These are phyloP conservation scores for Penicillium diatomitis DNA, from an alignment of 495 filamentous ascomycete species.

Conservation along the genomic window DNA sequence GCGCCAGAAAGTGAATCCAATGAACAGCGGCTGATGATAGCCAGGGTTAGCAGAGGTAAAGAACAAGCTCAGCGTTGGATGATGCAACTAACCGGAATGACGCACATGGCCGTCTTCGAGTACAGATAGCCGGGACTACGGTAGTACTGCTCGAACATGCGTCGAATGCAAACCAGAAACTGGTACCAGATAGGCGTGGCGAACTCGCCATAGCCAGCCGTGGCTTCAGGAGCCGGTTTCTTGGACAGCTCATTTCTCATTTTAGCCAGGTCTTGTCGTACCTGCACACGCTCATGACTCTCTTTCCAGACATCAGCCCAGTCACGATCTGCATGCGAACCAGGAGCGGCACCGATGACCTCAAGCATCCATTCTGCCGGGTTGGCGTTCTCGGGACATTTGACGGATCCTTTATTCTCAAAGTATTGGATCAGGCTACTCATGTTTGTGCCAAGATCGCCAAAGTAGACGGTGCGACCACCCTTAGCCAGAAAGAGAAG, in stretches of 20 bases:
- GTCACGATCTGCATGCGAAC: conserved; percentile 60
- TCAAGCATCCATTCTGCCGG: conserved; percentile 92
- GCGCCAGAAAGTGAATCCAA: conserved; percentile 81
- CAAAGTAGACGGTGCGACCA: conserved; percentile 68
- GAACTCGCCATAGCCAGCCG: conserved; percentile 35
- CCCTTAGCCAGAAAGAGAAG: conserved; percentile 72
- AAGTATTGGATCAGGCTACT: conserved; percentile 65
- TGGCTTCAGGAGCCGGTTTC: conserved; percentile 29
- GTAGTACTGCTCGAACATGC: conserved; percentile 87
- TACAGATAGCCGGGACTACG: conserved; percentile 81
- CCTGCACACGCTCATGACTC: conserved; percentile 54
- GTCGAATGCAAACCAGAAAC: conserved; percentile 35
- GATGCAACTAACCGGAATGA: conserved; percentile 19
- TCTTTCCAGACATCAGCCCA: conserved; percentile 73
- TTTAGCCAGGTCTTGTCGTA: conserved; percentile 55
- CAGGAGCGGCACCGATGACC: conserved; percentile 80
- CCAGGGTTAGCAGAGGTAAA: background rate
- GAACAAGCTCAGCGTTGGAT: background rate
- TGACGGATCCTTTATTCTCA: conserved; percentile 56
- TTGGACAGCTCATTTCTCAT: conserved; percentile 47
- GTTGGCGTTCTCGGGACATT: conserved; percentile 60
- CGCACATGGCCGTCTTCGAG: conserved; percentile 53
- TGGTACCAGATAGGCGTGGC: conserved; percentile 44
- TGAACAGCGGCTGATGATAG: conserved; percentile 52
- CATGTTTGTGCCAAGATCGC: conserved; percentile 70